These are phyloP conservation scores for Triadica sebifera DNA, from an alignment of 345 rosid genomes.

Conservation along the genomic window DNA sequence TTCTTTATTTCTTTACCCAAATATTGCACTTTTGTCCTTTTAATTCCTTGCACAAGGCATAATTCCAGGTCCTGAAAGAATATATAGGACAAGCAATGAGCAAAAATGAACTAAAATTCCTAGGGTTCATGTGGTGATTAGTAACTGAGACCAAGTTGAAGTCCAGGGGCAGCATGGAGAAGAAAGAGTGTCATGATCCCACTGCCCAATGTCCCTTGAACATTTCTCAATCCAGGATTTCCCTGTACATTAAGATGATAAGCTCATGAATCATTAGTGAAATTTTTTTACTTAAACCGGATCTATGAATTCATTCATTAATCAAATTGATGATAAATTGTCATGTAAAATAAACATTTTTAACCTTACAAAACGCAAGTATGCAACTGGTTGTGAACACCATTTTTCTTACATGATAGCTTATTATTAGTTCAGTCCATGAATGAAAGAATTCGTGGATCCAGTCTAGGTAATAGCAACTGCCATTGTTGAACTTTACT, in stretches of 20 bases:
- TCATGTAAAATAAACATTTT: too few relatives aligned
- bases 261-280: too few relatives aligned
- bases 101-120: not conserved
- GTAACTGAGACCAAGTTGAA: constrained; percentile 84
- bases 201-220: constrained; percentile 88
- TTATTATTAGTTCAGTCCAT: too few relatives aligned
- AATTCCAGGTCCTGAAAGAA: not conserved
- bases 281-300: too few relatives aligned
- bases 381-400: too few relatives aligned
- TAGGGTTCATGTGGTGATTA: constrained; percentile 19
- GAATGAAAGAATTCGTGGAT: too few relatives aligned
- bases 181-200: constrained; percentile 87
- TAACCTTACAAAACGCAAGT: too few relatives aligned
- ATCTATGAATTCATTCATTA: too few relatives aligned
- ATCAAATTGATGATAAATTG: too few relatives aligned
- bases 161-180: constrained; percentile 73
- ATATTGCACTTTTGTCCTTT: not conserved
- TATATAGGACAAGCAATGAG: not conserved
- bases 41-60: not conserved
- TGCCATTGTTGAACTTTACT: too few relatives aligned
- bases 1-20: not conserved
- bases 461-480: too few relatives aligned
- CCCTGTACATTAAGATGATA: constrained; percentile 60
- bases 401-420: too few relatives aligned
- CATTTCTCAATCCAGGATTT: constrained; percentile 74